These are phyloP conservation scores for Lipomyces sp. DNA, from an alignment of 805 yeast genomes.

Conservation along the genomic window DNA sequence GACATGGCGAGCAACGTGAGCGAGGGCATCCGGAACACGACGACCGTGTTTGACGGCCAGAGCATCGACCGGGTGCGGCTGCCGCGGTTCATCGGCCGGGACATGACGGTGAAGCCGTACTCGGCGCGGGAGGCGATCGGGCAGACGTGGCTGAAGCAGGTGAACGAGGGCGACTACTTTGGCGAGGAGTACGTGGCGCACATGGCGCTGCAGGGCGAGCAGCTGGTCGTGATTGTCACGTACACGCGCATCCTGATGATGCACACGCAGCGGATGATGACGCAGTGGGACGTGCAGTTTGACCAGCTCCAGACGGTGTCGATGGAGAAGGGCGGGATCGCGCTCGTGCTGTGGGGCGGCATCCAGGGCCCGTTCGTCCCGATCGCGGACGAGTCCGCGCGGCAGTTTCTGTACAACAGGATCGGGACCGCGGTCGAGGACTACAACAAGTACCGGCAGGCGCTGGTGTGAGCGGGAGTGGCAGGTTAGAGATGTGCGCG, in stretches of 20 bases:
- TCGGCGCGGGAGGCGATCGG: constrained; percentile 87
- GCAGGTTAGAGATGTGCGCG: no score
- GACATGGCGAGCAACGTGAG: constrained; percentile 90
- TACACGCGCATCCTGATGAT: constrained; percentile 66
- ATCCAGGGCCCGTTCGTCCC: constrained; percentile 75
- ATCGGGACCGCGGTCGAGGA: constrained; percentile 79
- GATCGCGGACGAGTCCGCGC: constrained; percentile 60
- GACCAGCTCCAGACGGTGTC: constrained; percentile 66
- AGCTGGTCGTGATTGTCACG: constrained; percentile 72
- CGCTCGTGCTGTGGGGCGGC: constrained; percentile 56
- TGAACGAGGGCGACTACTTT: constrained; percentile 74
- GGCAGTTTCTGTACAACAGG: constrained; percentile 63
- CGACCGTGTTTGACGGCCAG: constrained; percentile 81
- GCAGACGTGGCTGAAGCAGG: constrained; percentile 81
- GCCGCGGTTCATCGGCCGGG: constrained; percentile 71
- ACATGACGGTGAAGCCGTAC: constrained; percentile 71
- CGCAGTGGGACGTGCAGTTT: constrained; percentile 71
- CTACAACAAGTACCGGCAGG: constrained; percentile 47
- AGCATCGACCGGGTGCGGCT: constrained; percentile 75
- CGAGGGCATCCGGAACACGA: constrained; percentile 89
- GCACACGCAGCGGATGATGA: constrained; percentile 54
- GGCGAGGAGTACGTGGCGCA: constrained; percentile 82
- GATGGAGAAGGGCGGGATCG: constrained; percentile 75
- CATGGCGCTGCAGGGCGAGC: constrained; percentile 75
- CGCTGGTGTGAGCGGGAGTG: no score